Percentiles rank a stretch among this genome's conserved stretches.
Evolutionary conservation across 768 basidiomycete genomes (phyloP).

Genomic region (Neoboletus brunneissimus): DNA sequence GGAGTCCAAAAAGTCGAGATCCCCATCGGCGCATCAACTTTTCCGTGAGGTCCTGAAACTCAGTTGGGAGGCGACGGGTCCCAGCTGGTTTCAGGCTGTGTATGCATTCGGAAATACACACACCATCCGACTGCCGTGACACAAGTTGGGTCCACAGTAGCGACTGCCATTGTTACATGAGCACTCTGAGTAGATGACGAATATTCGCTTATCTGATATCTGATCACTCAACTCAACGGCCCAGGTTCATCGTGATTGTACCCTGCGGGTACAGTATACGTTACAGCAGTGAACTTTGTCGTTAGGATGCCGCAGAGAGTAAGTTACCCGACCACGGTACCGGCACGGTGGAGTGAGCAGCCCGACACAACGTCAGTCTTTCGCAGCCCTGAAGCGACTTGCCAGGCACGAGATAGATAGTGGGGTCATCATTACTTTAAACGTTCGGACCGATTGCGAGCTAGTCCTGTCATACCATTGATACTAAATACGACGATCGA

Average conservation of each 20-base stretch:
- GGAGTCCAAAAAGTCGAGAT: background rate
- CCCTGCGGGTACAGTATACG: constrained; percentile 4
- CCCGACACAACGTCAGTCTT: constrained; percentile 17
- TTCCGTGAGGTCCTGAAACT: constrained; percentile 1
- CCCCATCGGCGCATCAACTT: background rate
- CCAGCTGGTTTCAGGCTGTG: background rate
- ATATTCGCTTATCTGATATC: background rate
- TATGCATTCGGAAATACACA: background rate
- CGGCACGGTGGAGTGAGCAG: constrained; percentile 26
- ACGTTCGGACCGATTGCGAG: constrained; percentile 11
- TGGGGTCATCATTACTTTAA: constrained; percentile 5
- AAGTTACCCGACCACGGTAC: constrained; percentile 19
- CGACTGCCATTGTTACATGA: background rate
- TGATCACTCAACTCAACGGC: background rate
- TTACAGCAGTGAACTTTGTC: constrained; percentile 8
- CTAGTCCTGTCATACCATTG: constrained; percentile 12
- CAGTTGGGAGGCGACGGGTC: background rate
- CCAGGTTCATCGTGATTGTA: constrained; percentile 7
- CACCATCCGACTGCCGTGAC: background rate
- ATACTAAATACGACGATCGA: constrained; percentile 21
- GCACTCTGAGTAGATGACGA: background rate
- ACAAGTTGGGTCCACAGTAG: background rate
- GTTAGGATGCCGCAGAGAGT: constrained; percentile 20
- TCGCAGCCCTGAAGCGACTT: constrained; percentile 17
- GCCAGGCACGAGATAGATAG: constrained; percentile 1